Percentiles rank a stretch among this genome's conserved stretches.
Conservation (phyloP, 257 asterid species). For the Rehmannia glutinosa region DNA sequence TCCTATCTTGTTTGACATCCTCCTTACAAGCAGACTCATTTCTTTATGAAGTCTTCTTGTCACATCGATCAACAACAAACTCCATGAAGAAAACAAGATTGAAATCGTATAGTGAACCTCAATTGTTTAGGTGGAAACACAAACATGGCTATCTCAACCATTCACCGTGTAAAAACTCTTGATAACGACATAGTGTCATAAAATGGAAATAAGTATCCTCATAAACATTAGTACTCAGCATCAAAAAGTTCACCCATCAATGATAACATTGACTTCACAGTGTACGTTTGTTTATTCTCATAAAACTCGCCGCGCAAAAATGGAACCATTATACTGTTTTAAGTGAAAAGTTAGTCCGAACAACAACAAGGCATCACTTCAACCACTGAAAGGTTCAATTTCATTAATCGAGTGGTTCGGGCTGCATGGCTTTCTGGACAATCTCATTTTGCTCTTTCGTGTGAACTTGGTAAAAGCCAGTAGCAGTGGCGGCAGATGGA, state of each 20-base stretch:
- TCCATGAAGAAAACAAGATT: background rate
- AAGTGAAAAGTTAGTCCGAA: background rate
- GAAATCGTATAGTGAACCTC: background rate
- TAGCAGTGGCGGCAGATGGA: conserved; percentile 95
- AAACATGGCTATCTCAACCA: background rate
- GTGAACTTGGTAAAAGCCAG: conserved; percentile 76
- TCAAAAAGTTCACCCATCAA: conserved; percentile 19
- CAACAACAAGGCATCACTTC: background rate
- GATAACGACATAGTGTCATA: background rate
- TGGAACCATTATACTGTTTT: background rate
- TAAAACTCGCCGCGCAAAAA: background rate
- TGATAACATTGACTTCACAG: conserved; percentile 18
- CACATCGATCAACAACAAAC: background rate
- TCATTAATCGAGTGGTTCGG: conserved; percentile 39
- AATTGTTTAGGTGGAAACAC: background rate
- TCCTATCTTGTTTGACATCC: too few species aligned
- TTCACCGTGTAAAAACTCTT: background rate
- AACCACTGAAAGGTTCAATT: background rate
- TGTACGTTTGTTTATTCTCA: conserved; percentile 20
- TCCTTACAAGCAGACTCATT: too few species aligned
- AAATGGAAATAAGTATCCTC: background rate
- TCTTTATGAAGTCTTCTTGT: too few species aligned
- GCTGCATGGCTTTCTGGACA: conserved; percentile 72
- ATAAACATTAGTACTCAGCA: background rate
- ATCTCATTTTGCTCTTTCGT: conserved; percentile 64